Evolutionary conservation across 108 stramenopile genomes (phyloP).

Genomic region (Cylindrotheca fusiformis): DNA sequence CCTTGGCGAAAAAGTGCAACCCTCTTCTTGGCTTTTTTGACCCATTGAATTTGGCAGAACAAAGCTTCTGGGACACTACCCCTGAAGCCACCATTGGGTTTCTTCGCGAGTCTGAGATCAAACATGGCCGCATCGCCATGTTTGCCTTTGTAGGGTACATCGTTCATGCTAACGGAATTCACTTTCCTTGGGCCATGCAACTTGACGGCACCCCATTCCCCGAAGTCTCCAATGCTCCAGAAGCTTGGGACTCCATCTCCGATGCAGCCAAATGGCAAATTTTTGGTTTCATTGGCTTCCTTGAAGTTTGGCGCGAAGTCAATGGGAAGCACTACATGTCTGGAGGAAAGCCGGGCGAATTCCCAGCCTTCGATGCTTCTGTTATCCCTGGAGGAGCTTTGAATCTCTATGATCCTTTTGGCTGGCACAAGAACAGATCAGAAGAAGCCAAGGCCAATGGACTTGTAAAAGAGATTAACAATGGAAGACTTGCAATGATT

Average conservation of each 20-base stretch:
- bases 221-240: slow-evolving; percentile 34
- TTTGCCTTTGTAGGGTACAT: slow-evolving; percentile 69
- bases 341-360: slow-evolving; percentile 75
- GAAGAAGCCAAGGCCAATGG: slow-evolving; percentile 66
- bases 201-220: slow-evolving; percentile 65
- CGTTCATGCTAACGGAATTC: slow-evolving; percentile 61
- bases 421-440: slow-evolving; percentile 49
- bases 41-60: slow-evolving; percentile 49
- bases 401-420: slow-evolving; percentile 71
- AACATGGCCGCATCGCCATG: slow-evolving; percentile 72
- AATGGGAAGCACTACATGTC: slow-evolving; percentile 70
- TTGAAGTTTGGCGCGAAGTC: slow-evolving; percentile 56
- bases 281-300: slow-evolving; percentile 77
- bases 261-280: slow-evolving; percentile 83
- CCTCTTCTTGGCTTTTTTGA: slow-evolving; percentile 60
- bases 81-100: slow-evolving; percentile 53
- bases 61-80: slow-evolving; percentile 56
- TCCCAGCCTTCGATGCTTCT: slow-evolving; percentile 58
- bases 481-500: slow-evolving; percentile 76
- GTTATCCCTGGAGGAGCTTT: slow-evolving; percentile 64
- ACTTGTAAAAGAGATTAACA: slow-evolving; percentile 71
- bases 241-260: slow-evolving; percentile 76
- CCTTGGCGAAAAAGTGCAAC: slow-evolving; percentile 50
- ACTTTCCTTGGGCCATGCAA: slow-evolving; percentile 63
- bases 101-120: slow-evolving; percentile 60